Percentiles rank a stretch among this genome's conserved stretches.
These are phyloP conservation scores for Candida peoriensis DNA, from an alignment of 805 yeast genomes.

Conservation along the genomic window DNA sequence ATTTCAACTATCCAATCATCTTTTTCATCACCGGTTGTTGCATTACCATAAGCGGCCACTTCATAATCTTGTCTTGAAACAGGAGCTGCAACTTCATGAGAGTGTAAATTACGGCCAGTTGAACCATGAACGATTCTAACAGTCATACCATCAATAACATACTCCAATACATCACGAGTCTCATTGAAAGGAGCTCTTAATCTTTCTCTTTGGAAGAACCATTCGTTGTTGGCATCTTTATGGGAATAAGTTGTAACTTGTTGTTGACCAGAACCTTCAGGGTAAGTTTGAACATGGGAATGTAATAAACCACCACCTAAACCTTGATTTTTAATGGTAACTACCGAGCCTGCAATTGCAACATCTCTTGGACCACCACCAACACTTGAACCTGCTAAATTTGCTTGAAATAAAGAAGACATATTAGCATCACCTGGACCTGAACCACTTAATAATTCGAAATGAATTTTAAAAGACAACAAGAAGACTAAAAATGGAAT, in stretches of 20 bases:
- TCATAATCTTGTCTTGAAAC: slow-evolving; percentile 64
- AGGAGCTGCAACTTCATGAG: slow-evolving; percentile 78
- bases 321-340: slow-evolving; percentile 57
- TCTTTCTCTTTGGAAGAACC: slow-evolving; percentile 63
- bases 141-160: slow-evolving; percentile 55
- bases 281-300: slow-evolving; percentile 75
- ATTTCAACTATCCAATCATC: slow-evolving; percentile 78
- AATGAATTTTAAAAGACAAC: slow-evolving; percentile 68
- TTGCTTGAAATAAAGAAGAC: slow-evolving; percentile 81
- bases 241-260: slow-evolving; percentile 91
- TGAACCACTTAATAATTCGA: slow-evolving; percentile 62
- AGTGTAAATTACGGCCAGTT: slow-evolving; percentile 74
- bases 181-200: slow-evolving; percentile 19
- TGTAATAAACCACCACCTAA: slow-evolving; percentile 70
- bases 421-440: slow-evolving; percentile 81
- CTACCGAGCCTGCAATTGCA: slow-evolving; percentile 45
- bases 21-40: slow-evolving; percentile 58
- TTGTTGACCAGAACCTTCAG: slow-evolving; percentile 90
- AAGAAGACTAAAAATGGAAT: slow-evolving; percentile 62
- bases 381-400: slow-evolving; percentile 60
- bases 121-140: slow-evolving; percentile 67
- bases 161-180: slow-evolving; percentile 21
- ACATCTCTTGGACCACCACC: slow-evolving; percentile 65
- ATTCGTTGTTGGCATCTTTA: slow-evolving; percentile 82
- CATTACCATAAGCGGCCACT: slow-evolving; percentile 74